Conservation (phyloP, 768 basidiomycete species). For the Coprinopsis marcescibilis region DNA sequence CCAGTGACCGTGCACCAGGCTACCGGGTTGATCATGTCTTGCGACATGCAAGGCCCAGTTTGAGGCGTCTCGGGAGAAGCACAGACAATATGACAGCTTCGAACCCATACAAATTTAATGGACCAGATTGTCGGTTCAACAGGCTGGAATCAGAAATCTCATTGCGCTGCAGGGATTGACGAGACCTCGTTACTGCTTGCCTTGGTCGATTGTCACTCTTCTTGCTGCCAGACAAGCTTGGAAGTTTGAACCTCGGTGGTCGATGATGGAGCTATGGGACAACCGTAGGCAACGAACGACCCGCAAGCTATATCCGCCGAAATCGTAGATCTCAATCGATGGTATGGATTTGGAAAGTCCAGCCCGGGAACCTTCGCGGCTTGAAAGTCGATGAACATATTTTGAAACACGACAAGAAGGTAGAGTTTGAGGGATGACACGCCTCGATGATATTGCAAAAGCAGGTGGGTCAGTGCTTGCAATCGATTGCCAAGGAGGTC, state of each 20-base stretch:
- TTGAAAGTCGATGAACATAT: neutral
- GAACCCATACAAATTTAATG: slow-evolving; percentile 3
- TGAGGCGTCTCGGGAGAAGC: slow-evolving; percentile 3
- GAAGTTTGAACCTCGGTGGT: no score
- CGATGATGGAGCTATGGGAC: no score
- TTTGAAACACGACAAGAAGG: no score
- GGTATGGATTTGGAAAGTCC: neutral
- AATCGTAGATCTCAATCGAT: slow-evolving; percentile 1
- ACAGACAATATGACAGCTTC: neutral
- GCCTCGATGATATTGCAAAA: no score
- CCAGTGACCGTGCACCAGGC: neutral
- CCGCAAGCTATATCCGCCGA: slow-evolving; percentile 3
- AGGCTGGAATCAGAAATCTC: neutral
- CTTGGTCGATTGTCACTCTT: neutral
- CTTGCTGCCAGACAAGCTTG: neutral
- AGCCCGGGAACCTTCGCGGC: slow-evolving; percentile 4
- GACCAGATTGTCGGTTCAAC: neutral
- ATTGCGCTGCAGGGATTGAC: neutral
- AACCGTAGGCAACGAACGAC: no score
- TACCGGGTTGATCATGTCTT: slow-evolving; percentile 4
- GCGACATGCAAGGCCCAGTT: neutral
- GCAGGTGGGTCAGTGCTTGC: neutral
- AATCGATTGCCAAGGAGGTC: slow-evolving; percentile 5
- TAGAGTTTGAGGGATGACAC: neutral
- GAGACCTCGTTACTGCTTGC: no score